Base-by-base conservation (phyloP, 192 early-diverging fungal species). In the Entophlyctis helioformis region DNA sequence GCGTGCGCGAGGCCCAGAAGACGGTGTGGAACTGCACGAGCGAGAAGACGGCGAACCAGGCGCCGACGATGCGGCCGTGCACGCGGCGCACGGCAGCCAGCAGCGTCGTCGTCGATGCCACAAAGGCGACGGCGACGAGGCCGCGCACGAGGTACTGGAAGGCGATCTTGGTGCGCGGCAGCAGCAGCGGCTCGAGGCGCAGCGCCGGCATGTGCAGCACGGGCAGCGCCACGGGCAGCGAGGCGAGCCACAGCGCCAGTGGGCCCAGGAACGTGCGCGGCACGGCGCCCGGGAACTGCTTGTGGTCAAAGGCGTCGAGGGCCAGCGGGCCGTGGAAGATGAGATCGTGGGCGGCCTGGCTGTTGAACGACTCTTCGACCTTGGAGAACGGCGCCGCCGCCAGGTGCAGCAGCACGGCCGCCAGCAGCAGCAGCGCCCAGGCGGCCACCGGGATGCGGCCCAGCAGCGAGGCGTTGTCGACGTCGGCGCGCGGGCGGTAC, bases 301-400 rank as follows among this genome's bases (percentile, higher is more conserved):
- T 46, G 59, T 96, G 91, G 53, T 96, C 94, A 61, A 70, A 98
- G 31, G 50, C 28, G 18, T 47, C 16, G 13, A 65, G 34, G 19
- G 29, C 44, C 2, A 22, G 12, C 2, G 51, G 49, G 2, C 40
- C 39, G 48, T 52, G 33, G 64, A 68, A 70, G 66, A 94, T 48
- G 24, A 96, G 70, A 53, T 98, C 94, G 58, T 98, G 89, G 5
- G 74, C 71, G 4, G 94, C 91, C 63, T 98, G 94, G 38, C 89
- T 46, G 53, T 86, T 90, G 67, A 98, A 98, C 52, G 85, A 89
- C 59, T 98, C 94, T 60, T 98, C 91, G 41, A 98, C 91, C 63
- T 98, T 98, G 27, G 91, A 89, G 60, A 66, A 95, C 0, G 90
- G 94, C 22, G 42, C 46, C 15, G 26, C 19, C 39, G 10, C 9